Conservation (phyloP, 139 green algal species). For the Chlamydomonas eustigma region DNA sequence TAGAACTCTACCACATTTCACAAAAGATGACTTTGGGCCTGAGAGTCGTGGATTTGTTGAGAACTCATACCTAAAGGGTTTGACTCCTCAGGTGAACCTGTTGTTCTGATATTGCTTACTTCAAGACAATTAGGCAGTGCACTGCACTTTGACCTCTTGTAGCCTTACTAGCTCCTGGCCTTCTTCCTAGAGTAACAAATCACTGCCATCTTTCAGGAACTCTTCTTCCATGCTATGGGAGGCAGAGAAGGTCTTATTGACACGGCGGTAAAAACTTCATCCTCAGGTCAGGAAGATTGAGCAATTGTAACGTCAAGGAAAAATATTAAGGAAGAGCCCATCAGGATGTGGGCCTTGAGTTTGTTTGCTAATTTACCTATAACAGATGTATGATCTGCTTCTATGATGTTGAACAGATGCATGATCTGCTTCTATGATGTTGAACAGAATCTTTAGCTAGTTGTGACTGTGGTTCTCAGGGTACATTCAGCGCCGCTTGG, state of each 20-base stretch:
- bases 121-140: too few relatives aligned
- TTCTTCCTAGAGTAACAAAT: too few relatives aligned
- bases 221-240: constrained; percentile 99
- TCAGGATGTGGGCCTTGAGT: too few relatives aligned
- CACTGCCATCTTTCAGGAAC: constrained; percentile 89
- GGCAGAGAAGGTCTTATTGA: constrained; percentile 98
- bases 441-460: neutral
- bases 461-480: constrained; percentile 33
- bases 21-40: constrained; percentile 88
- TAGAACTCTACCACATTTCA: constrained; percentile 89
- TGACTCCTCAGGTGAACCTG: constrained; percentile 78
- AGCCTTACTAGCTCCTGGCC: too few relatives aligned
- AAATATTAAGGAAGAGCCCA: too few relatives aligned
- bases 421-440: neutral
- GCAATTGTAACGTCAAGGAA: too few relatives aligned
- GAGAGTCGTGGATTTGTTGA: constrained; percentile 96
- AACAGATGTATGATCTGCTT: too few relatives aligned
- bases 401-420: too few relatives aligned
- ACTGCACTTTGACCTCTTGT: too few relatives aligned
- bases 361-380: too few relatives aligned
- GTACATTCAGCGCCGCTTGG: constrained; percentile 82
- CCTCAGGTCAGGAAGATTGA: too few relatives aligned
- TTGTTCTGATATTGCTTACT: too few relatives aligned
- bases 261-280: constrained; percentile 97
- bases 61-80: constrained; percentile 94